Conservation (phyloP, 176 grass and related monocot genomes). For the barley (Hordeum vulgare) region MorexV3_pseudomolecules_assembly NC_058520.1:189630590-189631089, state of each 20-base stretch:
- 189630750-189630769: conserved; percentile 40
- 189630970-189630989: background rate
- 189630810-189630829: conserved; percentile 76
- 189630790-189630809: conserved; percentile 39
- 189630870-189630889: background rate
- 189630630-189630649: background rate
- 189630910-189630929: background rate
- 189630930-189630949: background rate
- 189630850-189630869: background rate
- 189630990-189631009: background rate
- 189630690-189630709: conserved; percentile 61
- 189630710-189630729: conserved; percentile 78
- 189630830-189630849: conserved; percentile 47
- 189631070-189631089: conserved; percentile 39
- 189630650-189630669: background rate
- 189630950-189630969: background rate
- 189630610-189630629: background rate
- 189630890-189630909: background rate
- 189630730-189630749: conserved; percentile 48
- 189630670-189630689: conserved; percentile 70
- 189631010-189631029: conserved; percentile 21
- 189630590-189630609: background rate
- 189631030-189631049: conserved; percentile 36
- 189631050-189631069: conserved; percentile 48
- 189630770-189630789: conserved; percentile 43